phyloP scores from a whole-genome alignment of 2,329 filamentous ascomycete genomes.

The Drechmeria coniospora region DNA sequence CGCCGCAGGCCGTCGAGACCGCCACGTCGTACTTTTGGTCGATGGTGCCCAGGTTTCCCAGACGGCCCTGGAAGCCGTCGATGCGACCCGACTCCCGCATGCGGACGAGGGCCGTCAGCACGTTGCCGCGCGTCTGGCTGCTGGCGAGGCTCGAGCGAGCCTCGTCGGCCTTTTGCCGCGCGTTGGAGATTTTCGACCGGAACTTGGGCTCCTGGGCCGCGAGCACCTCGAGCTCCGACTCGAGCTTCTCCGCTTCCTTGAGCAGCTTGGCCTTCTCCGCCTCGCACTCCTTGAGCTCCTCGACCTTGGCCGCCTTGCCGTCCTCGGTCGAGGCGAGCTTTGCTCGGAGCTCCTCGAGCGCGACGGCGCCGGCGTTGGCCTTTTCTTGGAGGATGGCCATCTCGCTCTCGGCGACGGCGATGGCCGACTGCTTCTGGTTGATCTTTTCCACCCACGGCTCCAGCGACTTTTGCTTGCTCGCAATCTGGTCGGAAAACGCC shows the following conservation, averaged over 20 bases:
- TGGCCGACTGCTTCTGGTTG: slow-evolving; percentile 86
- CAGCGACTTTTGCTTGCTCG: slow-evolving; percentile 78
- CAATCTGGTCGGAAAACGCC: slow-evolving; percentile 82
- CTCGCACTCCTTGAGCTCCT: slow-evolving; percentile 63
- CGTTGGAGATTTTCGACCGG: slow-evolving; percentile 71
- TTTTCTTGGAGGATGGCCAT: slow-evolving; percentile 82
- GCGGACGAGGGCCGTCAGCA: slow-evolving; percentile 80
- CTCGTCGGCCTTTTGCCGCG: slow-evolving; percentile 90
- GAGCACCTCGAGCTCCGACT: slow-evolving; percentile 58
- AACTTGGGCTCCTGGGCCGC: slow-evolving; percentile 65
- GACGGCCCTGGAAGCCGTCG: slow-evolving; percentile 87
- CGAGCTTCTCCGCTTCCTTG: slow-evolving; percentile 57
- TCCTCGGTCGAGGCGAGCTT: slow-evolving; percentile 65
- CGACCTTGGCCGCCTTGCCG: slow-evolving; percentile 51
- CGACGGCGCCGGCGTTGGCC: slow-evolving; percentile 71
- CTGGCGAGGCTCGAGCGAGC: slow-evolving; percentile 79
- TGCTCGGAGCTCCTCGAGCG: slow-evolving; percentile 65
- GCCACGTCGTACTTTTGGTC: slow-evolving; percentile 90
- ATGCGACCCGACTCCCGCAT: slow-evolving; percentile 93
- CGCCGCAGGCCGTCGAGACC: slow-evolving; percentile 90
- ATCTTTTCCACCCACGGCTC: slow-evolving; percentile 97
- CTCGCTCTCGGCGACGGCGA: slow-evolving; percentile 89
- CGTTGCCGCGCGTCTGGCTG: slow-evolving; percentile 84
- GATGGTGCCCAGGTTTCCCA: slow-evolving; percentile 88
- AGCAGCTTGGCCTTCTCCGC: slow-evolving; percentile 56